These are phyloP conservation scores for Aegilops longissima DNA, from an alignment of 176 grass and related monocot genomes.

Conservation along the genomic window DNA sequence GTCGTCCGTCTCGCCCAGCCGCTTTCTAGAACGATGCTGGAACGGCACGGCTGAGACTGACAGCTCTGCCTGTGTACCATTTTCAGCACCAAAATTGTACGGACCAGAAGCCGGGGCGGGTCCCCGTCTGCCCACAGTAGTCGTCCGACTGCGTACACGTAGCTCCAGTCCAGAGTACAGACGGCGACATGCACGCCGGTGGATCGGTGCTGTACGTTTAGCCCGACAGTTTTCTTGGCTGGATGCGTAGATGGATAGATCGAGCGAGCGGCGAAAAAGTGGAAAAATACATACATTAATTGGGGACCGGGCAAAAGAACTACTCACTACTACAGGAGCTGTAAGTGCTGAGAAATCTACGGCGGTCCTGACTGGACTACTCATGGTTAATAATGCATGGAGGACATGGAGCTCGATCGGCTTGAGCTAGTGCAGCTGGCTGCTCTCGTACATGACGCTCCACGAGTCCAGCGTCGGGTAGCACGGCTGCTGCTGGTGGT, in stretches of 20 bases:
- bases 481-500: constrained; percentile 25
- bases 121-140: background rate
- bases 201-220: too few species aligned
- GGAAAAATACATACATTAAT: background rate
- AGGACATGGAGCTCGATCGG: background rate
- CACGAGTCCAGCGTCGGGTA: constrained; percentile 71
- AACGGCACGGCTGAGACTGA: background rate
- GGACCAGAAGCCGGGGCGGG: background rate
- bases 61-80: background rate
- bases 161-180: background rate
- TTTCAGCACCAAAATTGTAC: background rate
- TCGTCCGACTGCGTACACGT: background rate
- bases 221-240: too few species aligned
- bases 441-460: constrained; percentile 50
- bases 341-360: background rate
- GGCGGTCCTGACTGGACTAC: background rate
- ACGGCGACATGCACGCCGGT: background rate
- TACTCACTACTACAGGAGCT: too few species aligned
- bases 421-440: background rate
- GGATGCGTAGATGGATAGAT: background rate
- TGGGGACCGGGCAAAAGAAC: background rate
- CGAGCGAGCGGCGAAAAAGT: background rate
- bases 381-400: constrained; percentile 2
- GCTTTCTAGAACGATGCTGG: background rate
- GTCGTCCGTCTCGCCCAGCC: background rate